Conservation (phyloP, 345 rosid genomes). For the Microcos paniculata region DNA sequence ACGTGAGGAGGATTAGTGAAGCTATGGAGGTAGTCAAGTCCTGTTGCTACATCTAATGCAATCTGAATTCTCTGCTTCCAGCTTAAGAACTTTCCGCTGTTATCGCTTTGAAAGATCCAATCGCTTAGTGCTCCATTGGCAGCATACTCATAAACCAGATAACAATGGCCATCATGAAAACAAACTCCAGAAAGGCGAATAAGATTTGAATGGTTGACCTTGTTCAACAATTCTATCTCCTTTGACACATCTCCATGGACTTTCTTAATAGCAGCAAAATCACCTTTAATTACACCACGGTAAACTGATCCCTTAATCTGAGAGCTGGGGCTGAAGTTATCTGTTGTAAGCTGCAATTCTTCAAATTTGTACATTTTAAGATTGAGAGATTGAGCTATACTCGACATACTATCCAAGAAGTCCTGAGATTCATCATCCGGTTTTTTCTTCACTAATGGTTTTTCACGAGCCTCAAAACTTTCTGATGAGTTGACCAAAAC, state of each 20-base stretch:
- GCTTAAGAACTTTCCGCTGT: constrained; percentile 35
- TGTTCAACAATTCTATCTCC: constrained; percentile 60
- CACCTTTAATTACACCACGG: constrained; percentile 61
- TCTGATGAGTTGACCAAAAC: constrained; percentile 21
- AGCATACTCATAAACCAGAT: constrained; percentile 72
- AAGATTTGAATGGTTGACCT: constrained; percentile 67
- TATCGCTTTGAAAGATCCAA: constrained; percentile 47
- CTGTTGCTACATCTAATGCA: constrained; percentile 66
- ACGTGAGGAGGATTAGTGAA: constrained; percentile 55
- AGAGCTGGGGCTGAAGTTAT: constrained; percentile 52
- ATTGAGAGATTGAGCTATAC: constrained; percentile 51
- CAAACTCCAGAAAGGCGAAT: constrained; percentile 74
- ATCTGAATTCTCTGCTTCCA: constrained; percentile 65
- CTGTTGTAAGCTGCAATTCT: constrained; percentile 64
- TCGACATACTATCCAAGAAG: constrained; percentile 41
- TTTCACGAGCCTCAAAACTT: constrained; percentile 38
- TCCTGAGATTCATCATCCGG: constrained; percentile 43
- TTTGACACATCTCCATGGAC: constrained; percentile 63
- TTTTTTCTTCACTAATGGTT: constrained; percentile 34
- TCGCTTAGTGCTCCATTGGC: constrained; percentile 65
- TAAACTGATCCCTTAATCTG: constrained; percentile 59
- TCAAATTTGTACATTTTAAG: constrained; percentile 55
- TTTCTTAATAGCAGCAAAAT: constrained; percentile 74
- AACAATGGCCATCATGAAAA: constrained; percentile 63
- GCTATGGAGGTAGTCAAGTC: constrained; percentile 79